A percentile compares a stretch with the other conserved stretches of the same genome.
phyloP scores from a whole-genome alignment of 805 yeast genomes.

The Priceomyces medius region DNA sequence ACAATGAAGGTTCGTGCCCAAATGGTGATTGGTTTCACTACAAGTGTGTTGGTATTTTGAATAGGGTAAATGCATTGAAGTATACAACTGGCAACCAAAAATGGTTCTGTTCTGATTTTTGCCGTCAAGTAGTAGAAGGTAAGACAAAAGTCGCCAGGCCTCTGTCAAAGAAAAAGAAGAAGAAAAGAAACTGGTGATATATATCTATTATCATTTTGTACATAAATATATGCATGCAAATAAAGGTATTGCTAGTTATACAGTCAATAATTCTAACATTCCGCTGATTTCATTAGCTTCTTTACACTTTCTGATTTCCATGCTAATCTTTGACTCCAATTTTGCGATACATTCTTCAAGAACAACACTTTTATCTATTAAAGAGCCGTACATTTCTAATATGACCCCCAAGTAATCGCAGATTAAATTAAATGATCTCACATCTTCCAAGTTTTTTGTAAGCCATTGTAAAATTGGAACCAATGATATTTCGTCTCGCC shows the following conservation, averaged over 20 bases:
- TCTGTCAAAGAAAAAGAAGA: constrained; percentile 12
- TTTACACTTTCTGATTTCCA: constrained; percentile 73
- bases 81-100: constrained; percentile 32
- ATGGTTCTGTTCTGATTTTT: constrained; percentile 41
- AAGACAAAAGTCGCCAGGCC: constrained; percentile 10
- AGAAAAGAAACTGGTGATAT: constrained; percentile 13
- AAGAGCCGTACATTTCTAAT: constrained; percentile 72
- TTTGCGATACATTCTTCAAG: constrained; percentile 68
- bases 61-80: constrained; percentile 36
- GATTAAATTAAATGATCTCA: constrained; percentile 60
- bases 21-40: constrained; percentile 49
- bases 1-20: constrained; percentile 49
- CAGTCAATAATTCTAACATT: constrained; percentile 83
- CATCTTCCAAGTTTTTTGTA: constrained; percentile 71
- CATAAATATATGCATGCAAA: constrained; percentile 5
- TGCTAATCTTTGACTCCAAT: constrained; percentile 58
- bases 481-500: constrained; percentile 80
- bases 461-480: constrained; percentile 90
- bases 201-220: constrained; percentile 2
- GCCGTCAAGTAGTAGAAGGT: constrained; percentile 20
- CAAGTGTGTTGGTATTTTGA: constrained; percentile 42
- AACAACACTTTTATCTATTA: constrained; percentile 71
- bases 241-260: constrained; percentile 22
- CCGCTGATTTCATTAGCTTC: constrained; percentile 92
- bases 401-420: constrained; percentile 69